phyloP scores from a whole-genome alignment of 495 filamentous ascomycete species.

The Xylaria sp. region DNA sequence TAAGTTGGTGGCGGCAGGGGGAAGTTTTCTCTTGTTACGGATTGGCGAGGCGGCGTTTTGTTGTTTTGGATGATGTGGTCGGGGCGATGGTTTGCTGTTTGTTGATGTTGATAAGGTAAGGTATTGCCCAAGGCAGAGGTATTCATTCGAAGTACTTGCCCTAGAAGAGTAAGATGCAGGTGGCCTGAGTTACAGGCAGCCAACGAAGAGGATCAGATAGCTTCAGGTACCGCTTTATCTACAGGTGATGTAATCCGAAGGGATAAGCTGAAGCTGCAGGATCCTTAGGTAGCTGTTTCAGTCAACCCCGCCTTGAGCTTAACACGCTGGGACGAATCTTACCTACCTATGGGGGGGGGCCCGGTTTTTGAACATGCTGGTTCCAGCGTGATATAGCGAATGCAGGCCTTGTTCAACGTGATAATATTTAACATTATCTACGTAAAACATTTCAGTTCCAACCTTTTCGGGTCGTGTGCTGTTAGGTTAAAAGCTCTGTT shows the following conservation, averaged over 20 bases:
- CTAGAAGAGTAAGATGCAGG: background rate
- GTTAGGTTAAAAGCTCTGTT: no score
- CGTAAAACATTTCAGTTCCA: no score
- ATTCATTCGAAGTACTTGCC: background rate
- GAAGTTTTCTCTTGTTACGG: background rate
- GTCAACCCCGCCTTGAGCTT: constrained; percentile 10
- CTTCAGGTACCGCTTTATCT: background rate
- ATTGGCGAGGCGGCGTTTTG: background rate
- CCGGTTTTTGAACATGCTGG: no score
- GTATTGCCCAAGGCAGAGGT: background rate
- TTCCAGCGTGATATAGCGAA: no score
- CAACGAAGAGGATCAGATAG: constrained; percentile 11
- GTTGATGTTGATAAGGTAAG: background rate
- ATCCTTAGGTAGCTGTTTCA: constrained; percentile 9
- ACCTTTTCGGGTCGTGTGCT: no score
- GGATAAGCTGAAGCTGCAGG: background rate
- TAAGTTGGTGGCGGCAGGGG: background rate
- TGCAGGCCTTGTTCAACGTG: no score
- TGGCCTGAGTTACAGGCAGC: constrained; percentile 14
- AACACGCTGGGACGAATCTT: constrained; percentile 3
- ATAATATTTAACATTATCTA: no score
- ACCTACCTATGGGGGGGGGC: no score
- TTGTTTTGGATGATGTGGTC: background rate
- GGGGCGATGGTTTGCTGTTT: background rate
- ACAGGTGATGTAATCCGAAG: constrained; percentile 12